Evolutionary conservation across 2,329 filamentous ascomycete species (phyloP).

Genomic region (Aspergillus tanneri): DNA sequence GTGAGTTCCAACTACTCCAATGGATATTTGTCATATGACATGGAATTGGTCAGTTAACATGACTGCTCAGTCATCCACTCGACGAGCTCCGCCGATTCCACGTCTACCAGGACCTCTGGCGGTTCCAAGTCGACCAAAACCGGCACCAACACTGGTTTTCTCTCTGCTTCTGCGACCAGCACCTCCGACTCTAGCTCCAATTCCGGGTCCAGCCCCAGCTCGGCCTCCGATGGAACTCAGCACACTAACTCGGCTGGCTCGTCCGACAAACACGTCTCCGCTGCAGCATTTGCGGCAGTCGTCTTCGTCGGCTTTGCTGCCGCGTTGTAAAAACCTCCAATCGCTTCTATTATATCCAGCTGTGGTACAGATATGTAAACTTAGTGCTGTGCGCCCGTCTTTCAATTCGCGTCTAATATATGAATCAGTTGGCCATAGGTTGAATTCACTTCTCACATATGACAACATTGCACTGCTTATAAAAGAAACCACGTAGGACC

Average conservation of each 20-base stretch:
- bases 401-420: slow-evolving; percentile 10
- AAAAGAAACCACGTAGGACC: too few species aligned
- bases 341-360: slow-evolving; percentile 7
- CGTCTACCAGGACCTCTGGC: slow-evolving; percentile 24
- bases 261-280: slow-evolving; percentile 36
- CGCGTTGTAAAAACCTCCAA: slow-evolving; percentile 29
- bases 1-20: slow-evolving; percentile 23
- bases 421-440: slow-evolving; percentile 5
- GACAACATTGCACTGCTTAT: too few species aligned
- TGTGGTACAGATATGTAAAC: slow-evolving; percentile 3
- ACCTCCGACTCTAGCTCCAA: slow-evolving; percentile 14
- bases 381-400: neutral
- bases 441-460: slow-evolving; percentile 1
- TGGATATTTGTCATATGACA: too few species aligned
- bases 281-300: slow-evolving; percentile 39
- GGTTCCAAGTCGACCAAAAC: slow-evolving; percentile 2
- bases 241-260: slow-evolving; percentile 26
- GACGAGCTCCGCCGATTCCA: slow-evolving; percentile 21
- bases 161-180: slow-evolving; percentile 15
- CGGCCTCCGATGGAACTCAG: slow-evolving; percentile 23
- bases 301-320: slow-evolving; percentile 44
- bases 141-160: slow-evolving; percentile 8
- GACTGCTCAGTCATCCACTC: slow-evolving; percentile 13
- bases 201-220: slow-evolving; percentile 19
- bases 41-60: slow-evolving; percentile 7